phyloP scores from a whole-genome alignment of 305 asterid species.

The Fraxinus xanthoxyloides region DNA sequence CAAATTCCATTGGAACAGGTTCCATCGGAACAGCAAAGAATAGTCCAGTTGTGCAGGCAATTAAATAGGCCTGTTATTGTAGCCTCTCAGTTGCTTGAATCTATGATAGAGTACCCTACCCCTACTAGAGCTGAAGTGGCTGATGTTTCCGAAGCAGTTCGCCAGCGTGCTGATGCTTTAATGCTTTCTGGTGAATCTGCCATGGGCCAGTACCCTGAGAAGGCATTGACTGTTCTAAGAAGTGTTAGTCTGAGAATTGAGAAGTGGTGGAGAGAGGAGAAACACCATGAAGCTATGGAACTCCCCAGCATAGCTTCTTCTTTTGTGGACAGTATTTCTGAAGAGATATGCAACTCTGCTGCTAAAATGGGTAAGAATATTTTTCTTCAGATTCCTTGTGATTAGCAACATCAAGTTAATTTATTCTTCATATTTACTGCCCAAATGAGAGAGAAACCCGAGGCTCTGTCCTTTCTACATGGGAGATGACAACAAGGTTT shows the following conservation, averaged over 20 bases:
- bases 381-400: neutral
- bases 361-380: conserved; percentile 90
- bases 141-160: conserved; percentile 97
- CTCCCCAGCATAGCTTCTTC: conserved; percentile 87
- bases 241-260: conserved; percentile 95
- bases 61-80: conserved; percentile 90
- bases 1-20: conserved; percentile 99
- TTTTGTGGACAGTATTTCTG: conserved; percentile 77
- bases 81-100: conserved; percentile 95
- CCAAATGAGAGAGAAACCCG: neutral
- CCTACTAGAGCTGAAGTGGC: conserved; percentile 99
- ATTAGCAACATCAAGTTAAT: neutral
- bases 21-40: conserved; percentile 90
- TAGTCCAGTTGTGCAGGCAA: conserved; percentile 86
- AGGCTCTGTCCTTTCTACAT: neutral
- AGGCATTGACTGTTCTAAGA: conserved; percentile 91
- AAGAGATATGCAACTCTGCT: conserved; percentile 96
- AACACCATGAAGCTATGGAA: conserved; percentile 68
- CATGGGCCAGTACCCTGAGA: conserved; percentile 98
- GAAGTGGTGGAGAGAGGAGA: conserved; percentile 98
- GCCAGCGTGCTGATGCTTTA: conserved; percentile 89
- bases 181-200: conserved; percentile 99
- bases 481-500: neutral
- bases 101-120: conserved; percentile 98
- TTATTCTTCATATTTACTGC: neutral